Evolutionary conservation across 768 basidiomycete species (phyloP), one percentile per base, ranked within the genome.

Genomic region (Inosperma sp.): DNA sequence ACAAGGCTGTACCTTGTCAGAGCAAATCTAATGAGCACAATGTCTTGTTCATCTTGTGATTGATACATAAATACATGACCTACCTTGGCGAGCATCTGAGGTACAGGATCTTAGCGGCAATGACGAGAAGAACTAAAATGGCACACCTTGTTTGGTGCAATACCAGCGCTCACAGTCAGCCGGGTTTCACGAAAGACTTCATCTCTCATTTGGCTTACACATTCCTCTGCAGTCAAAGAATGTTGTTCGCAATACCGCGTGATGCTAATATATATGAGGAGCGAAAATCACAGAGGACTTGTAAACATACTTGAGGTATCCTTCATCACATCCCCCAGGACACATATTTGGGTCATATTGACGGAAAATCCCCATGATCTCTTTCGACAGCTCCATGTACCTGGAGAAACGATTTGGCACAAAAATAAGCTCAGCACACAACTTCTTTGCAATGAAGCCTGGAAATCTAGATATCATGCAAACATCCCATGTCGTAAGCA

Each of bases 71-170:
- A 19, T 7, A 48, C 22, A 29, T 23, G 13, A 55, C 72, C 59
- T 48, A 90, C 88, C 77, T 98, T 98, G 33, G 93, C 92, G 14
- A 98, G 75, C 86, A 93, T 93, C 83, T 90, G n/a, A n/a, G n/a
- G n/a, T n/a, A n/a, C n/a, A 51, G 66, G 45, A 58, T 53, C 30
- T 54, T 37, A 23, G 30, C 31, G 46, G 42, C 56, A 51, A 53
- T 56, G 13, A 25, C 16, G 5, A 19, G 5, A 17, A 14, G 25
- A 17, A n/a, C 42, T 16, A 22, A 33, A 30, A 44, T 34, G 23
- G 19, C 79, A 47, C 61, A 93, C 93, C 77, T 88, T 88, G 68
- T 94, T 98, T 1, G 95, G 89, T 0, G 95, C 93, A 51, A 98
- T 93, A 3, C 96, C 96, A 25, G 93, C 94, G 58, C 90, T 93